phyloP scores from a whole-genome alignment of 768 basidiomycete species.

The Collybia sp. region DNA sequence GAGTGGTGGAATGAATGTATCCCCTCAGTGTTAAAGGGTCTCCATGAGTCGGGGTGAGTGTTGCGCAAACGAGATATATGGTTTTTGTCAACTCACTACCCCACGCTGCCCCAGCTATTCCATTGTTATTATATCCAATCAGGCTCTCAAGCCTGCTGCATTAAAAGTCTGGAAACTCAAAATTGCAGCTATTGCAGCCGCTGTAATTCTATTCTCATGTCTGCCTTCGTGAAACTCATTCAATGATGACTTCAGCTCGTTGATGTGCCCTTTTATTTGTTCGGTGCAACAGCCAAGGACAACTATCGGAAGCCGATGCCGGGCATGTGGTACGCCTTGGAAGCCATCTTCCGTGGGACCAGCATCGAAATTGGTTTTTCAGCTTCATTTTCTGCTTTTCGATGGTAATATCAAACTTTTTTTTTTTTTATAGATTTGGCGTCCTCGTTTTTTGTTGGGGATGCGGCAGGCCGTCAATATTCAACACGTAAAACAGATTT shows the following conservation, averaged over 20 bases:
- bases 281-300: conserved; percentile 76
- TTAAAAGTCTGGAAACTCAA: conserved; percentile 75
- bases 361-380: conserved; percentile 60
- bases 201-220: conserved; percentile 33
- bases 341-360: conserved; percentile 52
- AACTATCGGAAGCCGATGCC: conserved; percentile 82
- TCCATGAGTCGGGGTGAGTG: conserved; percentile 54
- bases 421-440: conserved; percentile 49
- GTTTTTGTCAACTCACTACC: neutral
- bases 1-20: conserved; percentile 73
- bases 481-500: conserved; percentile 52
- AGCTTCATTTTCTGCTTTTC: neutral
- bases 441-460: conserved; percentile 78
- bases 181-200: conserved; percentile 59
- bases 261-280: conserved; percentile 67
- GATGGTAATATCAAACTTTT: neutral
- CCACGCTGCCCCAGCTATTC: conserved; percentile 42
- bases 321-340: conserved; percentile 80
- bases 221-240: neutral
- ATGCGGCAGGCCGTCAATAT: conserved; percentile 76
- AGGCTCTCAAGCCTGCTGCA: conserved; percentile 44
- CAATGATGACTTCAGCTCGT: conserved; percentile 43
- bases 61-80: neutral
- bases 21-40: conserved; percentile 55
- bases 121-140: conserved; percentile 80